Percentiles rank a stretch among this genome's conserved stretches.
Evolutionary conservation across 768 basidiomycete species (phyloP).

Genomic region (Termitomyces sp.): DNA sequence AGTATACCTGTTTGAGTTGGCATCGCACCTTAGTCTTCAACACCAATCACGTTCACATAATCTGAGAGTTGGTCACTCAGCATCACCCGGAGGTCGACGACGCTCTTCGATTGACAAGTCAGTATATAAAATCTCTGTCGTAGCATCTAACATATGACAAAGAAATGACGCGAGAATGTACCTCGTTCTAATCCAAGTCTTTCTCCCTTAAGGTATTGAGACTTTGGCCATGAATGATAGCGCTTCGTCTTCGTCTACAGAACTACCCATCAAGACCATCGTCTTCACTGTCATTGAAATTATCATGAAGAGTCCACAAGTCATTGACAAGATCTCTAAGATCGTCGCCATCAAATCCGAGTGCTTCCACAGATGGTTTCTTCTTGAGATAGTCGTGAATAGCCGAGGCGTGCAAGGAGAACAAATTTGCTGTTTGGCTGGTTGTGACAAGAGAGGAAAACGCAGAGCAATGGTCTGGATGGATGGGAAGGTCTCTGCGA

Average conservation of each 20-base stretch:
- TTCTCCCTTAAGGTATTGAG: too few species aligned
- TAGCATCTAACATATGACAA: neutral
- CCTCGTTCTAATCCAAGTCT: neutral
- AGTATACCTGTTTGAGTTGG: too few species aligned
- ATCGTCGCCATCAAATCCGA: constrained; percentile 49
- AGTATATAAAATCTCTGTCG: neutral
- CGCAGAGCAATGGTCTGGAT: constrained; percentile 15
- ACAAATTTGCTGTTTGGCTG: constrained; percentile 29
- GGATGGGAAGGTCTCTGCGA: constrained; percentile 8
- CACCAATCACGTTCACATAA: too few species aligned
- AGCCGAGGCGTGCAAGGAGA: constrained; percentile 48
- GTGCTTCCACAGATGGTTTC: constrained; percentile 25
- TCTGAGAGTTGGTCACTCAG: too few species aligned
- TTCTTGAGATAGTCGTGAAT: constrained; percentile 38
- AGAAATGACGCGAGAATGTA: neutral
- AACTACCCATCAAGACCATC: constrained; percentile 5
- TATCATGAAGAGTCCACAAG: constrained; percentile 56
- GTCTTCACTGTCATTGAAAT: constrained; percentile 23
- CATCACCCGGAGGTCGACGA: too few species aligned
- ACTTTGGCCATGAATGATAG: neutral
- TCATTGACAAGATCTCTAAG: constrained; percentile 49
- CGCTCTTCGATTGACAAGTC: neutral
- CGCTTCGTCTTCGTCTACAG: neutral
- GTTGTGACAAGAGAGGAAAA: constrained; percentile 45
- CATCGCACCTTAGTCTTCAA: too few species aligned